These are phyloP conservation scores for Mycena pura DNA, from an alignment of 768 basidiomycete genomes.

Conservation along the genomic window DNA sequence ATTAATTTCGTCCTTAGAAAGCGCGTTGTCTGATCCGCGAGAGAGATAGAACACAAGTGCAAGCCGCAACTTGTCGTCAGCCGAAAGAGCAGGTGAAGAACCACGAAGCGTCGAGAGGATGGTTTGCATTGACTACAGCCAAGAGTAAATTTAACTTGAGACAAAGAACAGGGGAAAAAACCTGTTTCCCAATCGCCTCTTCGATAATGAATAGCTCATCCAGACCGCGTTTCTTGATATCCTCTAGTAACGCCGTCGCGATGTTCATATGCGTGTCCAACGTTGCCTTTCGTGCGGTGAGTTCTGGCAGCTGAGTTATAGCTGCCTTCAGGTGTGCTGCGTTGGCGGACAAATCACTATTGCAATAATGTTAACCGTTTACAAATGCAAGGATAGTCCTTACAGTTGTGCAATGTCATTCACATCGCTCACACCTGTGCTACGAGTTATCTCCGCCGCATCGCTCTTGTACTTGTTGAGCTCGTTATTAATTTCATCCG, in stretches of 20 bases:
- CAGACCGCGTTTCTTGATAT: constrained; percentile 93
- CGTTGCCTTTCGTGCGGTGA: constrained; percentile 95
- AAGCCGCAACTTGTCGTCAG: constrained; percentile 90
- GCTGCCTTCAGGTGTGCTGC: constrained; percentile 95
- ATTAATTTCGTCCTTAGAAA: constrained; percentile 86
- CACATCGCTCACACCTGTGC: constrained; percentile 94
- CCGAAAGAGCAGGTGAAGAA: constrained; percentile 66
- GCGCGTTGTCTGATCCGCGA: constrained; percentile 69
- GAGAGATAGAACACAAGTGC: constrained; percentile 96
- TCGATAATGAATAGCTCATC: constrained; percentile 98
- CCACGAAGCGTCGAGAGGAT: constrained; percentile 90
- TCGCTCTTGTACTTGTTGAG: constrained; percentile 94
- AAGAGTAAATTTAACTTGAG: not conserved
- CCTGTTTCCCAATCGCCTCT: constrained; percentile 89
- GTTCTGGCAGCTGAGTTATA: constrained; percentile 94
- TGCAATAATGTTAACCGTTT: constrained; percentile 1
- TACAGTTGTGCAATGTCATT: constrained; percentile 95
- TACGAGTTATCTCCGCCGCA: constrained; percentile 94
- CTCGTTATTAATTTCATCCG: constrained; percentile 94
- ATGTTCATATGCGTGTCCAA: constrained; percentile 99
- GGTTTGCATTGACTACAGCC: constrained; percentile 67
- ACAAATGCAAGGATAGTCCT: constrained; percentile 35
- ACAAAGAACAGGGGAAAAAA: constrained; percentile 34
- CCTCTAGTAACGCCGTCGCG: constrained; percentile 91
- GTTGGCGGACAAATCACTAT: constrained; percentile 88